Conservation (phyloP, 2,329 filamentous ascomycete species). For the Emergomyces pasteurianus region DNA sequence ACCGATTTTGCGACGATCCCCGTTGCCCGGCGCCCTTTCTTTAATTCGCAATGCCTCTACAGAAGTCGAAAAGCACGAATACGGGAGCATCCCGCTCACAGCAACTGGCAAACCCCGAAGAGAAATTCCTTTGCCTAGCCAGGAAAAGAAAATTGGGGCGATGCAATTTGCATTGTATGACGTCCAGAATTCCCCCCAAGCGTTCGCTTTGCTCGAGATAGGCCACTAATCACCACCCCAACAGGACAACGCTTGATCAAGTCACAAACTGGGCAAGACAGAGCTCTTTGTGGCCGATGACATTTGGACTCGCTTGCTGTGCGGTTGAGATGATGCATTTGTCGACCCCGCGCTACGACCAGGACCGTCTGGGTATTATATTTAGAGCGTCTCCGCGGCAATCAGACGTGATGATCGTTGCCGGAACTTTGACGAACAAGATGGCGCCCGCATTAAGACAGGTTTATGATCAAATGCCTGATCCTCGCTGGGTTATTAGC, state of each 20-base stretch:
- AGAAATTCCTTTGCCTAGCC: slow-evolving; percentile 38
- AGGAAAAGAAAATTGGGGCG: slow-evolving; percentile 39
- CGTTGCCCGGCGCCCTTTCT: not conserved
- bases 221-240: not conserved
- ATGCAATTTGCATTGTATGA: slow-evolving; percentile 42
- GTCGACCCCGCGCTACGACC: slow-evolving; percentile 80
- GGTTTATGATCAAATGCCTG: slow-evolving; percentile 92
- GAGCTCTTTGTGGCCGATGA: slow-evolving; percentile 84
- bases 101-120: slow-evolving; percentile 33
- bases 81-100: slow-evolving; percentile 24
- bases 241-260: slow-evolving; percentile 47
- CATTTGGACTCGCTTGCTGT: slow-evolving; percentile 82
- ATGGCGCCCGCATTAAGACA: slow-evolving; percentile 82
- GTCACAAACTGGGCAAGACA: slow-evolving; percentile 82
- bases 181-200: not conserved
- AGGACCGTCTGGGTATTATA: slow-evolving; percentile 77
- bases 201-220: slow-evolving; percentile 1
- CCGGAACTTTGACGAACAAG: slow-evolving; percentile 83
- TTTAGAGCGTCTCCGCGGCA: slow-evolving; percentile 77
- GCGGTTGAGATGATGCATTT: slow-evolving; percentile 92
- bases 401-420: slow-evolving; percentile 85
- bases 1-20: not conserved
- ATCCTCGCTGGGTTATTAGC: slow-evolving; percentile 76
- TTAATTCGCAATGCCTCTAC: slow-evolving; percentile 20
- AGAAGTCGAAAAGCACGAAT: slow-evolving; percentile 27